Conservation (phyloP, 2,329 filamentous ascomycete species). For the Ophiostoma piceae region DNA sequence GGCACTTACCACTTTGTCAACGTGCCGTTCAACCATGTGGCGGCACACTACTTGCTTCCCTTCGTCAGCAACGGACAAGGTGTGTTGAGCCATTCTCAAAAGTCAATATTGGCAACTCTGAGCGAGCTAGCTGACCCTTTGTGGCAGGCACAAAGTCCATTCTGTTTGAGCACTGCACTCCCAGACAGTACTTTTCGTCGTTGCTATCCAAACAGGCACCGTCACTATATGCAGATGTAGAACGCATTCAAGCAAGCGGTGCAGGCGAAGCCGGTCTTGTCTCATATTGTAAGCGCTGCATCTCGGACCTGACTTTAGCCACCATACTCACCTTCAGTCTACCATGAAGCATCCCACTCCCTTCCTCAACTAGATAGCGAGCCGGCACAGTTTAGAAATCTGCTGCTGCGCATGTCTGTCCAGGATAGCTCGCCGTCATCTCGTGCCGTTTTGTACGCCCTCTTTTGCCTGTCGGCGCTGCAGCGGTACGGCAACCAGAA, state of each 20-base stretch:
- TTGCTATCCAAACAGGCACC: neutral
- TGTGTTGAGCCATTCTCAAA: neutral
- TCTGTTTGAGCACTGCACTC: neutral
- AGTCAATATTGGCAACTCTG: neutral
- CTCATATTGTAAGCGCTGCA: neutral
- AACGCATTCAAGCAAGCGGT: neutral
- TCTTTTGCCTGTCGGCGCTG: neutral
- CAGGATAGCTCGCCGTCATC: slow-evolving; percentile 22
- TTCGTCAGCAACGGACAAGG: neutral
- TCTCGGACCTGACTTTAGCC: neutral
- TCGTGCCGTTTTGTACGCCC: neutral
- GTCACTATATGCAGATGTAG: neutral
- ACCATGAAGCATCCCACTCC: slow-evolving; percentile 22
- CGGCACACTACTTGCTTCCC: neutral
- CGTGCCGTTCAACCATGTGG: neutral
- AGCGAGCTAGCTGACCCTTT: neutral
- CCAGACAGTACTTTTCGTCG: neutral
- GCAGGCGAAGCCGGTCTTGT: neutral
- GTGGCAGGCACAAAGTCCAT: neutral
- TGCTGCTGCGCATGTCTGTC: slow-evolving; percentile 25
- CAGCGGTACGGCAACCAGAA: neutral
- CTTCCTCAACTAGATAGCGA: slow-evolving; percentile 23
- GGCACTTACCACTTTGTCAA: neutral
- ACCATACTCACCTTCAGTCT: slow-evolving; percentile 18
- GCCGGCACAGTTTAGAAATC: slow-evolving; percentile 20